Evolutionary conservation across 495 filamentous ascomycete genomes (phyloP), one percentile per base, ranked within the genome.

Genomic region (Bombardia bombarda): DNA sequence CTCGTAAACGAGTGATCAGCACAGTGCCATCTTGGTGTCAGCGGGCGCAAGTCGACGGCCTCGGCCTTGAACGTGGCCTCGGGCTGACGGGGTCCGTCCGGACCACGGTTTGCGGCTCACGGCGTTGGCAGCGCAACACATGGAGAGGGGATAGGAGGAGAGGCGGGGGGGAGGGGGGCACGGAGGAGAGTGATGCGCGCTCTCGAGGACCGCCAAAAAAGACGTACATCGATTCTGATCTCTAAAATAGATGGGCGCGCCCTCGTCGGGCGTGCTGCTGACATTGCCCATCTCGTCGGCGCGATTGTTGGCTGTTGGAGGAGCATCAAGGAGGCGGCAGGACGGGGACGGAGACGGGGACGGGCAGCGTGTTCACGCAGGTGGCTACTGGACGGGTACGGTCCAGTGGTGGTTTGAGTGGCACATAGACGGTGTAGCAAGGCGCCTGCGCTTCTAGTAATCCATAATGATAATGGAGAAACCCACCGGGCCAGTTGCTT

Each of bases 201-300:
- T n/a, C n/a, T n/a, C n/a, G n/a, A n/a, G n/a, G n/a, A n/a, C n/a
- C n/a, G n/a, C n/a, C n/a, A n/a, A n/a, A n/a, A n/a, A n/a, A n/a
- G n/a, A 64, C 70, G 38, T 63, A 97, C 90, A 79, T 72, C 87
- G 79, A 57, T 71, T 85, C 67, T 96, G 92, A 60, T 98, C 90
- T 68, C 86, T 83, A 62, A 96, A 74, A 60, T 84, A 89, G 62
- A 96, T 66, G 55, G 75, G 72, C 49, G 82, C 76, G 57, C 84
- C 84, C 66, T 95, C 90, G 57, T 96, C 90, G 49, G 82, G 80
- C 64, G 80, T 83, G 72, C 90, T 96, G 64, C 77, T 84, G 63
- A 97, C 84, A 72, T 85, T 89, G 49, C 92, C 92, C 92, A 98
- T 98, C 50, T 56, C 65, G 66, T 55, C 52, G 49, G 46, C 52